A percentile compares a stretch with the other conserved stretches of the same genome.
These are phyloP conservation scores for Narthecium ossifragum DNA, from an alignment of 106 monocot species.

Conservation along the genomic window DNA sequence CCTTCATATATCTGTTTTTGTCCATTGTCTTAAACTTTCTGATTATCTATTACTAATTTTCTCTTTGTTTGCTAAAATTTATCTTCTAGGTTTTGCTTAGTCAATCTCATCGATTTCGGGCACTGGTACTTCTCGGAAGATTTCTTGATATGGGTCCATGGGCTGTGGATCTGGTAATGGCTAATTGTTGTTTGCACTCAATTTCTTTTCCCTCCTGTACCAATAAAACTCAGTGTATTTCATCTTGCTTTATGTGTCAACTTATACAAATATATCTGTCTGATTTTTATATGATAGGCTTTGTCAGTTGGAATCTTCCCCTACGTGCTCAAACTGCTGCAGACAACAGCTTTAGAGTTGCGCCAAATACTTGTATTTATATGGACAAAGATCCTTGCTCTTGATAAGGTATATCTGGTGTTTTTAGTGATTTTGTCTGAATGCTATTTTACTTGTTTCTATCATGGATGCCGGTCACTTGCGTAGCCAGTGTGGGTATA, in stretches of 20 bases:
- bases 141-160: slow-evolving; percentile 98
- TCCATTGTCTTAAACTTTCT: too few species aligned
- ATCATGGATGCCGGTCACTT: too few species aligned
- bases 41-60: not conserved
- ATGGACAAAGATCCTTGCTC: slow-evolving; percentile 97
- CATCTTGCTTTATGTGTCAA: too few species aligned
- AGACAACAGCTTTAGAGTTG: slow-evolving; percentile 81
- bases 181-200: not conserved
- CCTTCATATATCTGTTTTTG: too few species aligned
- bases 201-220: slow-evolving; percentile 1
- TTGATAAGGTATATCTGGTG: slow-evolving; percentile 70
- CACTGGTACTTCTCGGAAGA: slow-evolving; percentile 91
- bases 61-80: not conserved
- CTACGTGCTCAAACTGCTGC: slow-evolving; percentile 87
- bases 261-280: not conserved
- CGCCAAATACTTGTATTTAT: slow-evolving; percentile 94
- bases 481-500: too few species aligned
- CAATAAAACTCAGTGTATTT: too few species aligned
- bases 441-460: too few species aligned
- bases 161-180: slow-evolving; percentile 87
- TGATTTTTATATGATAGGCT: slow-evolving; percentile 33
- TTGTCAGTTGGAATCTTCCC: slow-evolving; percentile 96
- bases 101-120: slow-evolving; percentile 89
- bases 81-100: slow-evolving; percentile 78
- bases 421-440: not conserved